Evolutionary conservation across 805 yeast genomes (phyloP).

Genomic region (Saturnispora besseyi): DNA sequence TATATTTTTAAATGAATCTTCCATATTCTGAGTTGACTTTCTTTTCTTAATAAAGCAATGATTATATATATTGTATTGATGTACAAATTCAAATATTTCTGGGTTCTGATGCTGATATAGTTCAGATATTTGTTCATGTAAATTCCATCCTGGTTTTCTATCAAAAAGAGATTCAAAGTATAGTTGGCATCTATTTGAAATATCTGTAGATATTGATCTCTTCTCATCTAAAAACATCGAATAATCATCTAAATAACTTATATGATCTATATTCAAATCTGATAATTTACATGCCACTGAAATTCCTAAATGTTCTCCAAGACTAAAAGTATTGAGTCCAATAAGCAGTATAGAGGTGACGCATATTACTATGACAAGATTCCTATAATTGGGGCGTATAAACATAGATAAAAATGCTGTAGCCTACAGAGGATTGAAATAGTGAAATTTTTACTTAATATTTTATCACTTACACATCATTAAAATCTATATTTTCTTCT

Average conservation of each 20-base stretch:
- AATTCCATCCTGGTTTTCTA: slow-evolving; percentile 35
- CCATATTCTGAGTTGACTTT: not conserved
- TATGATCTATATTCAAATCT: not conserved
- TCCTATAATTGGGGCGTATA: not conserved
- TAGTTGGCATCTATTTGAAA: slow-evolving; percentile 30
- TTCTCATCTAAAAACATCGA: not conserved
- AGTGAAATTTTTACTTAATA: not conserved
- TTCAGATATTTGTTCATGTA: slow-evolving; percentile 13
- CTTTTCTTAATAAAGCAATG: slow-evolving; percentile 7
- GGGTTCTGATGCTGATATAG: slow-evolving; percentile 26
- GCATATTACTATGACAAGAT: not conserved
- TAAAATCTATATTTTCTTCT: not conserved
- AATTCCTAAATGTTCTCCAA: not conserved
- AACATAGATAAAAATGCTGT: not conserved
- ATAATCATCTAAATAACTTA: not conserved
- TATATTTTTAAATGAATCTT: not conserved
- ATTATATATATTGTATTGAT: slow-evolving; percentile 9
- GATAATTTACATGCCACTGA: not conserved
- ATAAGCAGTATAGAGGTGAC: not conserved
- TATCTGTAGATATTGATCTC: not conserved
- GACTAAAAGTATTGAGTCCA: not conserved
- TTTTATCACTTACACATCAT: not conserved
- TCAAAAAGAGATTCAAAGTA: slow-evolving; percentile 38
- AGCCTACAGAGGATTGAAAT: not conserved
- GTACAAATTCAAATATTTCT: slow-evolving; percentile 4